Conservation (phyloP, 768 basidiomycete genomes). For the Polyporus arcularius region DNA sequence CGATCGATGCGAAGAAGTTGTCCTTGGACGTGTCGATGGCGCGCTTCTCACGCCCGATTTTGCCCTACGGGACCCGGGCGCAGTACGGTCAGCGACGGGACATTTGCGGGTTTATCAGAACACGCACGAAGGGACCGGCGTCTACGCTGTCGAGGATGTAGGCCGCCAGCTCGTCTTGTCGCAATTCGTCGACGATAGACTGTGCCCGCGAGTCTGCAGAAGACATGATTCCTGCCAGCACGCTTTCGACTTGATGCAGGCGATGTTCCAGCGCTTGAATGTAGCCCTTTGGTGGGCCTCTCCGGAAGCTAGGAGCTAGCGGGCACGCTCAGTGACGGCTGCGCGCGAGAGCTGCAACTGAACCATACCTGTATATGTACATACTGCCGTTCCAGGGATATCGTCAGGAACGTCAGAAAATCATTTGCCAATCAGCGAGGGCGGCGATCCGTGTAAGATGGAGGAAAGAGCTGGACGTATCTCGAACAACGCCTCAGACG, state of each 20-base stretch:
- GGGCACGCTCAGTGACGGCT: not conserved
- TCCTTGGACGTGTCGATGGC: constrained; percentile 69
- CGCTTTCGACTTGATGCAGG: constrained; percentile 88
- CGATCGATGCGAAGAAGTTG: constrained; percentile 75
- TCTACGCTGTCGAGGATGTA: constrained; percentile 79
- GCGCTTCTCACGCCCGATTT: constrained; percentile 51
- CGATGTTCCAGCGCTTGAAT: constrained; percentile 90
- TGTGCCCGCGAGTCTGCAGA: constrained; percentile 69
- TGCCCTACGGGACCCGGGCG: constrained; percentile 47
- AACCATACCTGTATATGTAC: constrained; percentile 14
- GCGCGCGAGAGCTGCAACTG: not conserved
- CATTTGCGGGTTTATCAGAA: not conserved
- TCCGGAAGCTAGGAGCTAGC: constrained; percentile 73
- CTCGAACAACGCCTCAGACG: no score
- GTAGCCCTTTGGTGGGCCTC: constrained; percentile 90
- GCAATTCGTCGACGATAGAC: constrained; percentile 60
- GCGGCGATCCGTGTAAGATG: no score
- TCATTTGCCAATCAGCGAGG: no score
- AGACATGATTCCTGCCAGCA: constrained; percentile 78
- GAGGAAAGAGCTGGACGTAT: no score
- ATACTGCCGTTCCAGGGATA: constrained; percentile 8
- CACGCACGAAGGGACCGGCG: constrained; percentile 72
- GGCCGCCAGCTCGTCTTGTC: constrained; percentile 71
- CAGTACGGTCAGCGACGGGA: not conserved
- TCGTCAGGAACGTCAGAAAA: no score